These are phyloP conservation scores for Apocynum venetum DNA, from an alignment of 257 asterid species.

Conservation along the genomic window DNA sequence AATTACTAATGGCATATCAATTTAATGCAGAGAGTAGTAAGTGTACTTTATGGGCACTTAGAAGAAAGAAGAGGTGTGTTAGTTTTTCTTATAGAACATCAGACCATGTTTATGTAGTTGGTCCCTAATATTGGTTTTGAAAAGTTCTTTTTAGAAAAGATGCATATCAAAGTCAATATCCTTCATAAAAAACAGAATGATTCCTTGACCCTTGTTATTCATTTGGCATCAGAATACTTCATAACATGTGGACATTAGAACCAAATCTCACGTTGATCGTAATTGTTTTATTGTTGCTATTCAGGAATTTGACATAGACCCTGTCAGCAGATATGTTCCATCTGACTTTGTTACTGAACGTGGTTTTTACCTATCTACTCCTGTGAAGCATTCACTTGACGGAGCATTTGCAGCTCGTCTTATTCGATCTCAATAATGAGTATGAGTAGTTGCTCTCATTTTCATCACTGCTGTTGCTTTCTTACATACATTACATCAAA, in stretches of 20 bases:
- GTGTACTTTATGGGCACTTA: background rate
- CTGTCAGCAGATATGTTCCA: constrained; percentile 55
- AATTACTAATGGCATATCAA: background rate
- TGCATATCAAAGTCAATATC: background rate
- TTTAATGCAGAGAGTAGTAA: background rate
- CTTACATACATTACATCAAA: background rate
- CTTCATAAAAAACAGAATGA: background rate
- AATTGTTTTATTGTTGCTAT: background rate
- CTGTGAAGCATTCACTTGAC: constrained; percentile 70
- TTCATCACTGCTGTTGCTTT: background rate
- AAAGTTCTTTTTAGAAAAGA: background rate
- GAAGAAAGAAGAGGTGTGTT: background rate
- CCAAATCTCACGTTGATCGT: background rate
- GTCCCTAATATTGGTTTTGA: background rate
- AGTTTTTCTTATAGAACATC: background rate
- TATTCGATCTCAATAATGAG: constrained; percentile 33
- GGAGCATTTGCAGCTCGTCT: constrained; percentile 99
- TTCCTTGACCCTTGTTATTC: too few relatives aligned
- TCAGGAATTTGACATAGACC: constrained; percentile 72
- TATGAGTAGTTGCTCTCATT: background rate
- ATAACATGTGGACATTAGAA: background rate
- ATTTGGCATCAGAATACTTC: background rate
- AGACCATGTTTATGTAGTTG: background rate
- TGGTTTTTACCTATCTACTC: constrained; percentile 72
- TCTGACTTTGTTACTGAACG: constrained; percentile 42